phyloP scores from a whole-genome alignment of 2,329 filamentous ascomycete species.

The Coniochaeta hoffmannii region DNA sequence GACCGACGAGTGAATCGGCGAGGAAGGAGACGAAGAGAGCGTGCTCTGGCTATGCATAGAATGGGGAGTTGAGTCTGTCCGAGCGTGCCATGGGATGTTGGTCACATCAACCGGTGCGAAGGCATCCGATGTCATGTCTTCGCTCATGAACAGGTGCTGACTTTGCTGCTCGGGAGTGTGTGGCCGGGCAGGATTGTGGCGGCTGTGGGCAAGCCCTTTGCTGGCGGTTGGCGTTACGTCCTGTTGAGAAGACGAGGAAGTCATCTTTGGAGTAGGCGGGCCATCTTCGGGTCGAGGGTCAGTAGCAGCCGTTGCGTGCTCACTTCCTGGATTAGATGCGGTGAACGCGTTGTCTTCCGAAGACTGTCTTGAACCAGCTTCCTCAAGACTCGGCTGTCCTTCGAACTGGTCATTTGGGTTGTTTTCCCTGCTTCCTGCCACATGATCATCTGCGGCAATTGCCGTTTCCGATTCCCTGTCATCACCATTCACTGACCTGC shows the following conservation, averaged over 20 bases:
- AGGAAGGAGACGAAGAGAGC: conserved; percentile 23
- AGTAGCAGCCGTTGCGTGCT: not conserved
- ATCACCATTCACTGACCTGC: not conserved
- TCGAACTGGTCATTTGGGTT: not conserved
- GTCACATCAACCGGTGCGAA: conserved; percentile 19
- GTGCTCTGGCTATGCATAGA: conserved; percentile 28
- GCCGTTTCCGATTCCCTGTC: not conserved
- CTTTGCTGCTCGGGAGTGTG: conserved; percentile 8
- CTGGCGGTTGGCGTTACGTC: not conserved
- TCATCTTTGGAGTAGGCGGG: not conserved
- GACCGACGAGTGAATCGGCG: conserved; percentile 19
- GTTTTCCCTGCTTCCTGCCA: not conserved
- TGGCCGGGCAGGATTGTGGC: conserved; percentile 16
- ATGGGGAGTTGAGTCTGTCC: conserved; percentile 22
- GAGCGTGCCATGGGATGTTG: conserved; percentile 22
- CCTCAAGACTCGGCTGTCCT: not conserved
- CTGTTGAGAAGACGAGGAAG: not conserved
- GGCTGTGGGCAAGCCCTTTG: conserved; percentile 18
- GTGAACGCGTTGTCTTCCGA: not conserved
- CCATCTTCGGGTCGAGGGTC: not conserved
- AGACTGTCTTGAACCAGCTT: not conserved
- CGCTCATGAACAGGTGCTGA: not conserved
- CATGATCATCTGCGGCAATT: not conserved
- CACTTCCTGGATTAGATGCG: not conserved
- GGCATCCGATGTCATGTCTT: conserved; percentile 8